These are phyloP conservation scores for Podosphaera leucotricha DNA, from an alignment of 2,329 filamentous ascomycete species.

Conservation along the genomic window DNA sequence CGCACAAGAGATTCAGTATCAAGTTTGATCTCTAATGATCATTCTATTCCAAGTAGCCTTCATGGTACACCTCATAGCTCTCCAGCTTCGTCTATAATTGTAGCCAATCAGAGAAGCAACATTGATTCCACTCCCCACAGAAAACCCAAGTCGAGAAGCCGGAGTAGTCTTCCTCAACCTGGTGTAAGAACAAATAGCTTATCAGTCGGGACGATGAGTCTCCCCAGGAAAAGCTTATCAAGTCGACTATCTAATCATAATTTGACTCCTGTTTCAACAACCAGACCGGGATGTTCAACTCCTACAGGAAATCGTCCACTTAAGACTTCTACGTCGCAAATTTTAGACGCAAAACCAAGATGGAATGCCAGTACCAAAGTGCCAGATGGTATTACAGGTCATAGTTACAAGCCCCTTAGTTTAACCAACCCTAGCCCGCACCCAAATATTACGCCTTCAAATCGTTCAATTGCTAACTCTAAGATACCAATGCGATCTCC, in stretches of 20 bases:
- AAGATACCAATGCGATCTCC: conserved; percentile 15
- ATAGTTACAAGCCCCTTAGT: conserved; percentile 39
- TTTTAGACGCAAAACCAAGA: conserved; percentile 35
- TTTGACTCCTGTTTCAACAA: conserved; percentile 17
- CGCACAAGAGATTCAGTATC: conserved; percentile 82
- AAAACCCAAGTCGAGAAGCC: conserved; percentile 10
- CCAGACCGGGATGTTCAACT: conserved; percentile 23
- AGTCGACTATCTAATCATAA: conserved; percentile 18
- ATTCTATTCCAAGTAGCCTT: conserved; percentile 23
- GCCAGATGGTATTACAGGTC: conserved; percentile 37
- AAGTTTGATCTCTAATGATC: conserved; percentile 40
- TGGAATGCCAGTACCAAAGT: conserved; percentile 51
- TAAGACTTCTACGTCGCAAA: conserved; percentile 21
- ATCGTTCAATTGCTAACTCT: conserved; percentile 9
- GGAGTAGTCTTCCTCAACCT: conserved; percentile 20
- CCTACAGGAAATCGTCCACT: conserved; percentile 22
- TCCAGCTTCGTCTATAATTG: conserved; percentile 40
- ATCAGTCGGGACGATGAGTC: conserved; percentile 18
- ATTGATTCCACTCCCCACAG: conserved; percentile 8
- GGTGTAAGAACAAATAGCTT: conserved; percentile 22
- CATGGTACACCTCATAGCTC: conserved; percentile 30
- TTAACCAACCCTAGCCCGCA: conserved; percentile 11
- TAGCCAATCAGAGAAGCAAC: conserved; percentile 24
- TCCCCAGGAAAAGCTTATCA: conserved; percentile 16
- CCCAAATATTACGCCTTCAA: conserved; percentile 8